Evolutionary conservation across 306 rosid genomes (phyloP).

Genomic region (Prinsepia uniflora): DNA sequence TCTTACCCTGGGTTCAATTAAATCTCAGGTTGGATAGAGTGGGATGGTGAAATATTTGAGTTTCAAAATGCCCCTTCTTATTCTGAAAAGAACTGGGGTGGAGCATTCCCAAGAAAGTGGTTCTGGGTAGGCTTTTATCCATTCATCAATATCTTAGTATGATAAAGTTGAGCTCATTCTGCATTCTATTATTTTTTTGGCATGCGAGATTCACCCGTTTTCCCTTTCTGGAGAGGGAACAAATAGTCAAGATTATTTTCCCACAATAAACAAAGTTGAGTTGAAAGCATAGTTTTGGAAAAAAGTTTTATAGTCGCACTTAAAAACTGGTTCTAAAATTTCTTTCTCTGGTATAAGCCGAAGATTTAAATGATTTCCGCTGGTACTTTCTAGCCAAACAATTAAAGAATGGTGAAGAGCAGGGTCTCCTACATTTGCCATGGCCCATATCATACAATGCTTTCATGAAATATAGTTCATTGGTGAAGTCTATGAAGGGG

Average conservation of each 20-base stretch:
- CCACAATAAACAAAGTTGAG: neutral
- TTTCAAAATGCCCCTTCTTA: conserved; percentile 89
- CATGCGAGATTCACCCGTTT: neutral
- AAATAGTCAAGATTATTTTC: neutral
- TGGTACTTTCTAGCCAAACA: conserved; percentile 6
- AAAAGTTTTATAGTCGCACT: conserved; percentile 1
- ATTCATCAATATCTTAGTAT: conserved; percentile 20
- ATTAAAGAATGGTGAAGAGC: conserved; percentile 7
- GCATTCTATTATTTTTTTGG: neutral
- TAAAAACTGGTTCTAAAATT: conserved; percentile 9
- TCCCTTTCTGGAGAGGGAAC: conserved; percentile 4
- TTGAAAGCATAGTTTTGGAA: neutral
- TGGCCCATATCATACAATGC: neutral
- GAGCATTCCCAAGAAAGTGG: conserved; percentile 96
- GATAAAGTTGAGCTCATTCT: conserved; percentile 9
- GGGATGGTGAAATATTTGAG: conserved; percentile 91
- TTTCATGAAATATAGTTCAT: neutral
- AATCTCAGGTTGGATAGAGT: conserved; percentile 98
- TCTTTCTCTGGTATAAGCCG: conserved; percentile 8
- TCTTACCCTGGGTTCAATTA: conserved; percentile 36
- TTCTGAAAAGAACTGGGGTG: conserved; percentile 98
- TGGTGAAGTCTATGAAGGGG: conserved; percentile 9
- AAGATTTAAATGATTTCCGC: neutral
- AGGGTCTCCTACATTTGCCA: neutral
- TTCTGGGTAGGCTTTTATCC: conserved; percentile 71